Conservation (phyloP, 2,329 filamentous ascomycete species). For the Alternaria gaisen region DNA sequence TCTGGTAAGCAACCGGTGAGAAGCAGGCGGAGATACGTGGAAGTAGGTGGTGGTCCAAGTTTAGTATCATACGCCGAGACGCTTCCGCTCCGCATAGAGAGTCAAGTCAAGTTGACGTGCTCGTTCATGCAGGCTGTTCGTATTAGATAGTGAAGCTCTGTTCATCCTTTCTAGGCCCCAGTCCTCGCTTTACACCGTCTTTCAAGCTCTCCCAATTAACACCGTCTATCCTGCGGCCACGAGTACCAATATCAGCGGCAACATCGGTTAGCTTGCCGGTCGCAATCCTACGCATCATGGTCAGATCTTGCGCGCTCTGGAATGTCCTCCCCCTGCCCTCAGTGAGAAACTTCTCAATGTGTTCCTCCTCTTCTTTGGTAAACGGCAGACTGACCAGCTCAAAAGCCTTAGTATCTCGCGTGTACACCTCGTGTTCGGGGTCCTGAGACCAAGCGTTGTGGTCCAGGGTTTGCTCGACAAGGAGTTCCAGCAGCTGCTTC, state of each 20-base stretch:
- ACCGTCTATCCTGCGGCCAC: conserved; percentile 59
- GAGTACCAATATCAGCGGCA: conserved; percentile 32
- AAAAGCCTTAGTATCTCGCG: conserved; percentile 65
- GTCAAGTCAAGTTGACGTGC: no score
- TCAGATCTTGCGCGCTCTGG: conserved; percentile 73
- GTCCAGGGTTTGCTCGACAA: conserved; percentile 59
- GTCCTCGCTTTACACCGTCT: conserved; percentile 46
- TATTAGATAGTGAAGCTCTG: conserved; percentile 25
- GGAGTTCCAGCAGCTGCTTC: conserved; percentile 70
- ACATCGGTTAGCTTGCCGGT: conserved; percentile 67
- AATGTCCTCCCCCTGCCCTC: conserved; percentile 71
- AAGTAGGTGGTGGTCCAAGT: not conserved
- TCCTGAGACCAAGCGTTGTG: conserved; percentile 22
- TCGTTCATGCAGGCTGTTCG: not conserved
- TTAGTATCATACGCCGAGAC: not conserved
- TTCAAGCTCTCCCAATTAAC: conserved; percentile 61
- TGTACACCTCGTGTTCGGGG: conserved; percentile 23
- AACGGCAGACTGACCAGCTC: conserved; percentile 79
- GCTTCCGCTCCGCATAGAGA: conserved; percentile 3
- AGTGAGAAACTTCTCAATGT: conserved; percentile 75
- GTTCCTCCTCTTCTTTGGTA: conserved; percentile 73
- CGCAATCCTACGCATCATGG: conserved; percentile 77
- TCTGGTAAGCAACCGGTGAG: not conserved
- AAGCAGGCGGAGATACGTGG: not conserved
- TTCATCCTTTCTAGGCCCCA: conserved; percentile 47